Evolutionary conservation across 805 yeast species (phyloP).

Genomic region (Ogataea sp.): DNA sequence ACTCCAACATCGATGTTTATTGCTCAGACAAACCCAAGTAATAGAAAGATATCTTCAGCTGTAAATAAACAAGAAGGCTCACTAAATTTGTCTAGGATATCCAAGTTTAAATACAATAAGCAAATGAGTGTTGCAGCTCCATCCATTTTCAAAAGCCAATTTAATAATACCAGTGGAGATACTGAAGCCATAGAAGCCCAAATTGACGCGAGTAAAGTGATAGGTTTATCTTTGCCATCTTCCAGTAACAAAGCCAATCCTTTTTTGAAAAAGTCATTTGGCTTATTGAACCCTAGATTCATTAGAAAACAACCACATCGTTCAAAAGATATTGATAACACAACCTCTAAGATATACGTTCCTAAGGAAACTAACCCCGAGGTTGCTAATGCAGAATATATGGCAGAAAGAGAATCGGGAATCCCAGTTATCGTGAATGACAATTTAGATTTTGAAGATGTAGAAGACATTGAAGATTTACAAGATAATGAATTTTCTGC

Average conservation of each 20-base stretch:
- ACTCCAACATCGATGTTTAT: not conserved
- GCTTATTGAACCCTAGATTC: not conserved
- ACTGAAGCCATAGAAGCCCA: not conserved
- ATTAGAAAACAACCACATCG: not conserved
- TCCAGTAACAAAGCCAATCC: not conserved
- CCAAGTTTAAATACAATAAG: slow-evolving; percentile 5
- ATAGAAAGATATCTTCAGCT: not conserved
- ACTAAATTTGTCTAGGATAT: slow-evolving; percentile 4
- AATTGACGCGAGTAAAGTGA: too few relatives aligned
- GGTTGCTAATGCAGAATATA: not conserved
- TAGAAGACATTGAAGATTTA: slow-evolving; percentile 1
- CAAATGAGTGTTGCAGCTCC: not conserved
- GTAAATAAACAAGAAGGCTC: not conserved
- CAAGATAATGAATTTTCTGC: slow-evolving; percentile 1
- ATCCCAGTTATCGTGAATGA: not conserved
- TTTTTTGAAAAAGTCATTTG: not conserved
- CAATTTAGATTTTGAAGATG: not conserved
- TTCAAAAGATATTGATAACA: too few relatives aligned
- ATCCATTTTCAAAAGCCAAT: not conserved
- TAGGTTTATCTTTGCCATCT: too few relatives aligned
- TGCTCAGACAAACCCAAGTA: not conserved
- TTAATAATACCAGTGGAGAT: not conserved
- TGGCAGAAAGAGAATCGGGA: not conserved
- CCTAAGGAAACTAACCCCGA: not conserved
- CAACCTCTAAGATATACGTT: not conserved